Evolutionary conservation across 495 filamentous ascomycete genomes (phyloP).

Genomic region (Lentithecium fluviatile): DNA sequence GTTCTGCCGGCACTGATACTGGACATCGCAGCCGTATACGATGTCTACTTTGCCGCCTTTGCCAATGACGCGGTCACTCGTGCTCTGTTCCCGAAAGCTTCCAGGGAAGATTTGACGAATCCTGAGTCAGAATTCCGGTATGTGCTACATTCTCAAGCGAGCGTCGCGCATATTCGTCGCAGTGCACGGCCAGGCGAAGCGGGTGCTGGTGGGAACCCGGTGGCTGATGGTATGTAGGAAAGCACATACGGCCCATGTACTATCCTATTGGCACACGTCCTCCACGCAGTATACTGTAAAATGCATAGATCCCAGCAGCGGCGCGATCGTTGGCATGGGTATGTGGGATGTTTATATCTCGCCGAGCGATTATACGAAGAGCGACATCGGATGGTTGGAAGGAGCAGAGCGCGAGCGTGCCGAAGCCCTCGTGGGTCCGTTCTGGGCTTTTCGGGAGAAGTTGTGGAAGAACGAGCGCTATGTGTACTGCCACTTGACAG

Average conservation of each 20-base stretch:
- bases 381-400: slow-evolving; percentile 36
- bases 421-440: slow-evolving; percentile 34
- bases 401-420: slow-evolving; percentile 39
- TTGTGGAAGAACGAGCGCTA: slow-evolving; percentile 12
- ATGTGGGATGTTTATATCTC: slow-evolving; percentile 36
- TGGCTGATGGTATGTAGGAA: neutral
- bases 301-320: slow-evolving; percentile 42
- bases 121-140: slow-evolving; percentile 34
- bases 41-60: slow-evolving; percentile 48
- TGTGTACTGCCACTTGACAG: slow-evolving; percentile 39
- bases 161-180: too few species aligned
- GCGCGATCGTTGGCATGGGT: slow-evolving; percentile 43
- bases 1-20: slow-evolving; percentile 47
- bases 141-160: too few species aligned
- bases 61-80: slow-evolving; percentile 38
- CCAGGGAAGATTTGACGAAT: slow-evolving; percentile 30
- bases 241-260: slow-evolving; percentile 39
- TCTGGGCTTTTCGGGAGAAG: slow-evolving; percentile 42
- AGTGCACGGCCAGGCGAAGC: too few species aligned
- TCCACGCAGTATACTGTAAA: slow-evolving; percentile 44
- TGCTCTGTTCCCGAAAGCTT: slow-evolving; percentile 41
- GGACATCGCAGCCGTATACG: slow-evolving; percentile 45
- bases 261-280: slow-evolving; percentile 41
- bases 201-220: neutral
- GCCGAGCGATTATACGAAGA: slow-evolving; percentile 30